Evolutionary conservation across 2,329 filamentous ascomycete genomes (phyloP).

Genomic region (Trichoderma asperellum): DNA sequence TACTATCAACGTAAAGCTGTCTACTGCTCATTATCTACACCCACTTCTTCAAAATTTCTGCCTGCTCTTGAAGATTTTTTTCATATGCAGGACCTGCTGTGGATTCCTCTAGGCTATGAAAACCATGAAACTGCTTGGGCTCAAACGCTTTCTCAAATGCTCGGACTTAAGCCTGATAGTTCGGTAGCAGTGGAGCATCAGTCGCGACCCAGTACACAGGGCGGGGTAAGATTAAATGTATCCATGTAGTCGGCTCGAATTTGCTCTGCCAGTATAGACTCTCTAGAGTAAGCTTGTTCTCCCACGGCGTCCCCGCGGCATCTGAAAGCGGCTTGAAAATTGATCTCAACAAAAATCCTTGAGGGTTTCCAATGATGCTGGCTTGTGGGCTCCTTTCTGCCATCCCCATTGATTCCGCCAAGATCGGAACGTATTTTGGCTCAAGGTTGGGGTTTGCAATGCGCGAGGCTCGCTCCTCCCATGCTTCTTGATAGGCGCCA

Average conservation of each 20-base stretch:
- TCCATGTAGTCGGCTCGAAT: background rate
- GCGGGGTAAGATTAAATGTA: background rate
- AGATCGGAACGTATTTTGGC: background rate
- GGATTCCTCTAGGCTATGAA: background rate
- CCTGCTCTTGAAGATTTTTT: background rate
- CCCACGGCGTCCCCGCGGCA: background rate
- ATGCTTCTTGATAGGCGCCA: background rate
- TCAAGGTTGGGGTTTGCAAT: background rate
- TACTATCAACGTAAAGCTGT: background rate
- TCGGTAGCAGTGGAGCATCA: background rate
- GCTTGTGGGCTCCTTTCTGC: background rate
- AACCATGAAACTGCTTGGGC: background rate
- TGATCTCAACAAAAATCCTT: background rate
- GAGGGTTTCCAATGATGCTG: background rate
- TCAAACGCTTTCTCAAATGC: background rate
- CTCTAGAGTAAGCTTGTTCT: background rate
- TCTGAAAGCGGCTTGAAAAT: background rate
- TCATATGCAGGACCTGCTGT: background rate
- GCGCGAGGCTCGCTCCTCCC: background rate
- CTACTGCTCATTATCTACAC: background rate
- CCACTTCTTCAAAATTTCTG: background rate
- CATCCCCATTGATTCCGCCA: background rate
- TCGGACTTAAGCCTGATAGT: background rate
- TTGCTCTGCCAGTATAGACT: background rate
- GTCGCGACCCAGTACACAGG: background rate